phyloP scores from a whole-genome alignment of 1,284 basidiomycete species.

The Cutaneotrichosporon cutaneum region DNA sequence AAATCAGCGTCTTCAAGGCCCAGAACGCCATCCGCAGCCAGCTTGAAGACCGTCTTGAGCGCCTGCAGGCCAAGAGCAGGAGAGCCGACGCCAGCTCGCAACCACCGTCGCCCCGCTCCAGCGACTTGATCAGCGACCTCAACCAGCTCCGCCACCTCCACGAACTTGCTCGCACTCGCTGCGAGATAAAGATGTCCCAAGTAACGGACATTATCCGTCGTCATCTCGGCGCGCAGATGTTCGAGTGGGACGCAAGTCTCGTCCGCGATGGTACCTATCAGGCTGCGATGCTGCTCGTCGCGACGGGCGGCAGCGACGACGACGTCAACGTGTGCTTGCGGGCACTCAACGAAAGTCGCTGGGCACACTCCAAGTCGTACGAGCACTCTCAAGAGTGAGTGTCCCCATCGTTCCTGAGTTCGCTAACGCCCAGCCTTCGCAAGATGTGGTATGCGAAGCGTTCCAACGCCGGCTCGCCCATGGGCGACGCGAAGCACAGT shows the following conservation, averaged over 20 bases:
- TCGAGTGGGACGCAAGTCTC: slow-evolving; percentile 76
- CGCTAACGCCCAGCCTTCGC: background rate
- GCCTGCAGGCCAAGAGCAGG: slow-evolving; percentile 8
- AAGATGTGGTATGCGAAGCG: slow-evolving; percentile 8
- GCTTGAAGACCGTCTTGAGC: slow-evolving; percentile 42
- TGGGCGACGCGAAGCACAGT: background rate
- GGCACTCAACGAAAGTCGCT: slow-evolving; percentile 72
- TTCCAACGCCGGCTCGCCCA: background rate
- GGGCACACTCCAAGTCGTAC: slow-evolving; percentile 71
- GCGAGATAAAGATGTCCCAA: slow-evolving; percentile 52
- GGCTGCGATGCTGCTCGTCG: slow-evolving; percentile 68
- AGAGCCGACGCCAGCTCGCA: background rate
- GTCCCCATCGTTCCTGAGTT: no score
- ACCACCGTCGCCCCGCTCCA: slow-evolving; percentile 6
- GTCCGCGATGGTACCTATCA: slow-evolving; percentile 66
- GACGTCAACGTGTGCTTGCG: slow-evolving; percentile 68
- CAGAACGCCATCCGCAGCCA: slow-evolving; percentile 48
- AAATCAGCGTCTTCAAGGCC: slow-evolving; percentile 50
- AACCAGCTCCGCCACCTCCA: slow-evolving; percentile 52
- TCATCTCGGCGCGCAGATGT: slow-evolving; percentile 58
- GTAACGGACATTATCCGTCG: slow-evolving; percentile 59
- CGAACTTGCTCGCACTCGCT: slow-evolving; percentile 61
- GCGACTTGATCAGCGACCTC: slow-evolving; percentile 15
- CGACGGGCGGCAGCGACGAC: slow-evolving; percentile 62
- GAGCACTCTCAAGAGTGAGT: slow-evolving; percentile 57